These are phyloP conservation scores for Harrya chromipes DNA, from an alignment of 768 basidiomycete species.

Conservation along the genomic window DNA sequence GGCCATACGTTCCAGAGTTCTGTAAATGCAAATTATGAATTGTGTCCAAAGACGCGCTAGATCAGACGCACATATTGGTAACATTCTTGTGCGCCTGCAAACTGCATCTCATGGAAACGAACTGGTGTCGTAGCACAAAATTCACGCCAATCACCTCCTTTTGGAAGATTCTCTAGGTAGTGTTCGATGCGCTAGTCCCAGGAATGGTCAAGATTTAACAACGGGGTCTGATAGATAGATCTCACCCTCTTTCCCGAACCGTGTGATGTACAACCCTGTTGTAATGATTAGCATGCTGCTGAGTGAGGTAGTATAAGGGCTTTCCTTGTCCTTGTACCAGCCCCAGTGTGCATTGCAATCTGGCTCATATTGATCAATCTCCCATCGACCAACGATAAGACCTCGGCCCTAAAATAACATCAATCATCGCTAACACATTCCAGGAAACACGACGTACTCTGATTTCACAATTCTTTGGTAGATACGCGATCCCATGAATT, in stretches of 20 bases:
- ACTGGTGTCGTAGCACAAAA: constrained; percentile 35
- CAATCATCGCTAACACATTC: not conserved
- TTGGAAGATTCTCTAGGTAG: constrained; percentile 26
- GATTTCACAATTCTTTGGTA: constrained; percentile 23
- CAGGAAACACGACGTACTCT: constrained; percentile 7
- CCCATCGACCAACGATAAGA: constrained; percentile 26
- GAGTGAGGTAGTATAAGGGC: not conserved
- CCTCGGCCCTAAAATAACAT: constrained; percentile 15
- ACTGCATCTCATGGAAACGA: constrained; percentile 23
- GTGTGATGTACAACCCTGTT: constrained; percentile 25
- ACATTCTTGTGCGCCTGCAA: constrained; percentile 23
- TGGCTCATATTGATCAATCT: constrained; percentile 24
- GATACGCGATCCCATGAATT: constrained; percentile 19
- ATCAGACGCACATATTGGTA: constrained; percentile 14
- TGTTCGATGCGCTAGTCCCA: constrained; percentile 33
- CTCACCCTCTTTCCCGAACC: constrained; percentile 27
- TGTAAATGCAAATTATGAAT: constrained; percentile 2
- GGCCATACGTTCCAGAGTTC: constrained; percentile 19
- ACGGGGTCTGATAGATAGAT: not conserved
- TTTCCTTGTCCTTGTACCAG: constrained; percentile 30
- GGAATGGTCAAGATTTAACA: too few relatives aligned
- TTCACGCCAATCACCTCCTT: constrained; percentile 27
- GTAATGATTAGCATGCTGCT: not conserved
- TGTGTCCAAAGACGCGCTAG: too few relatives aligned
- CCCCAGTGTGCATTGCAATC: constrained; percentile 25